Percentiles rank a stretch among this genome's conserved stretches.
phyloP scores from a whole-genome alignment of 2,329 filamentous ascomycete genomes.

The Emmonsia crescens region DNA sequence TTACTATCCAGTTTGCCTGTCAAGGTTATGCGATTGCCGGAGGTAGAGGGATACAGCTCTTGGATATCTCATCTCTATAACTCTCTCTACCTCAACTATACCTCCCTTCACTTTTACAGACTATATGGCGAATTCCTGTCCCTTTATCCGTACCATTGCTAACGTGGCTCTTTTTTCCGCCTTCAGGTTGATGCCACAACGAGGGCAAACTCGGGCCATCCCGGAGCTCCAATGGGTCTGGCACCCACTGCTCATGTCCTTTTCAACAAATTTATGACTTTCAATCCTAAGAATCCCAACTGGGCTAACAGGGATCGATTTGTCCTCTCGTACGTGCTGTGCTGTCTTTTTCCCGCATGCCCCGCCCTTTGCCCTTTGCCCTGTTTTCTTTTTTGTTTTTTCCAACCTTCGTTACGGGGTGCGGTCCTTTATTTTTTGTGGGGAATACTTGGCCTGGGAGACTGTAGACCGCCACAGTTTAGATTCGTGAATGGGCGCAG shows the following conservation, averaged over 20 bases:
- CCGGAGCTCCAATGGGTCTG: slow-evolving; percentile 96
- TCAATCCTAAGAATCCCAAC: slow-evolving; percentile 98
- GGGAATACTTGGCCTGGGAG: not conserved
- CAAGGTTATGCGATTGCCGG: no score
- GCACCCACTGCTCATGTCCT: slow-evolving; percentile 93
- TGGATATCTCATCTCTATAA: not conserved
- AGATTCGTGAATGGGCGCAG: not conserved
- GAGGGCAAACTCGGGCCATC: slow-evolving; percentile 94
- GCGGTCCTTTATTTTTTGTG: not conserved
- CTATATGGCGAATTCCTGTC: slow-evolving; percentile 1
- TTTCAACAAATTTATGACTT: slow-evolving; percentile 98
- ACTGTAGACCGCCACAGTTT: not conserved
- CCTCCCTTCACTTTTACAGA: no score
- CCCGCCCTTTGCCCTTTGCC: not conserved
- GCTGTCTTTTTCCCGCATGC: not conserved
- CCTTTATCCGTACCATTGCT: slow-evolving; percentile 2
- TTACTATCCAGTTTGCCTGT: not conserved
- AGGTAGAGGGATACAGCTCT: not conserved
- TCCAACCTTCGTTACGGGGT: not conserved
- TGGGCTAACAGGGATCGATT: slow-evolving; percentile 98
- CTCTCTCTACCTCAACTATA: not conserved
- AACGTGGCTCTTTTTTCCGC: slow-evolving; percentile 10
- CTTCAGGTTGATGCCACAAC: slow-evolving; percentile 88
- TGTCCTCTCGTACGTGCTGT: slow-evolving; percentile 79
- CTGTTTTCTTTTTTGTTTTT: not conserved